Conservation (phyloP, 306 rosid genomes). For the Trichosanthes truncata region DNA sequence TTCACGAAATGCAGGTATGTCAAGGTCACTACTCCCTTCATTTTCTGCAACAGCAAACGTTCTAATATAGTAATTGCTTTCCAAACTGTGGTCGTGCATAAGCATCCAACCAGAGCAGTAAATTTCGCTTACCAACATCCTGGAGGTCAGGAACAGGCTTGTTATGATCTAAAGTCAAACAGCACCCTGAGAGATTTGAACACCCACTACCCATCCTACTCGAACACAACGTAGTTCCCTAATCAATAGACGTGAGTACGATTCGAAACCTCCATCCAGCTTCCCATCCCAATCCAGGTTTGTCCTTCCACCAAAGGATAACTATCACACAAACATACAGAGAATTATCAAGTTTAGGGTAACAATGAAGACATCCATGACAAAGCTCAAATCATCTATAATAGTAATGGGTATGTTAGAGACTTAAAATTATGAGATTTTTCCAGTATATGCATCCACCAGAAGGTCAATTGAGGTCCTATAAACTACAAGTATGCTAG, state of each 20-base stretch:
- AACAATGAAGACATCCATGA: background rate
- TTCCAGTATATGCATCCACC: background rate
- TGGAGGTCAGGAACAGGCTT: conserved; percentile 39
- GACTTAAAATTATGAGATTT: background rate
- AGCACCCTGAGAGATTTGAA: conserved; percentile 54
- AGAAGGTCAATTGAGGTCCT: background rate
- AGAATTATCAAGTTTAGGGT: background rate
- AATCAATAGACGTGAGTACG: background rate
- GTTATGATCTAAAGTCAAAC: conserved; percentile 30
- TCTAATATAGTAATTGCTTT: conserved; percentile 15
- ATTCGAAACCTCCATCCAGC: background rate
- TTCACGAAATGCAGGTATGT: conserved; percentile 56
- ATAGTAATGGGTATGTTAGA: background rate
- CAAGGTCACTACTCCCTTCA: conserved; percentile 53
- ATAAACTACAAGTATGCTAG: background rate
- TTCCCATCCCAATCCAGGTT: conserved; percentile 6
- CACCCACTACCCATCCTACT: conserved; percentile 75
- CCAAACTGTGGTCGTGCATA: background rate
- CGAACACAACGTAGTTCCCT: conserved; percentile 12
- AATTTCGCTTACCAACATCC: conserved; percentile 37
- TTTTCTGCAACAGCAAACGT: conserved; percentile 37
- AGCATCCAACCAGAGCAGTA: background rate
- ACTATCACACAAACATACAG: background rate
- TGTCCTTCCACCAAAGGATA: conserved; percentile 15
- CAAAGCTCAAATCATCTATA: background rate